A percentile compares a stretch with the other conserved stretches of the same genome.
Evolutionary conservation across 352 stramenopile species (phyloP).

Genomic region (Globisporangium spiculum): DNA sequence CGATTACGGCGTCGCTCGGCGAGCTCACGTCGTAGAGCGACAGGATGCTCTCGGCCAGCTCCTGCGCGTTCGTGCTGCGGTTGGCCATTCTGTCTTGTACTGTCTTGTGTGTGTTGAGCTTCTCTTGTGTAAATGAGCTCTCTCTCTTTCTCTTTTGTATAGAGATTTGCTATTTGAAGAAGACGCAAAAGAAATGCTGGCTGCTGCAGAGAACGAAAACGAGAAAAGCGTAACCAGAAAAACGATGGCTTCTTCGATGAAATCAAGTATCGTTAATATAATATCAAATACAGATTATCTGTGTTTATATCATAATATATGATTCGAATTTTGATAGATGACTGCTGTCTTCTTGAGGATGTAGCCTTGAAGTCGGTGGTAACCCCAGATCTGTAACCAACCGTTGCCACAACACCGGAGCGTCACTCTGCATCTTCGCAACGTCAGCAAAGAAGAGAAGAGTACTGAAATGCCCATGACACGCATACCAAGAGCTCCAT

Average conservation of each 20-base stretch:
- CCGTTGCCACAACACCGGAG: slow-evolving; percentile 6
- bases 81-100: slow-evolving; percentile 37
- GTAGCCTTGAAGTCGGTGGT: slow-evolving; percentile 6
- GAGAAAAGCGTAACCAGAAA: background rate
- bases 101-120: background rate
- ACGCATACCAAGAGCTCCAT: background rate
- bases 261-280: background rate
- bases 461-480: background rate
- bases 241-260: background rate
- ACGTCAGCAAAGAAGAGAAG: background rate
- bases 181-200: background rate
- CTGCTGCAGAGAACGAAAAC: background rate
- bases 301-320: background rate
- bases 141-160: slow-evolving; percentile 1
- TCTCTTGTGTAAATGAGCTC: background rate
- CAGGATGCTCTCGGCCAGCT: slow-evolving; percentile 75
- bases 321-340: too few species aligned
- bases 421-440: slow-evolving; percentile 10
- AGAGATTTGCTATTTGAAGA: slow-evolving; percentile 6
- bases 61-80: slow-evolving; percentile 68
- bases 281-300: background rate
- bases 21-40: slow-evolving; percentile 82
- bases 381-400: slow-evolving; percentile 4
- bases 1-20: slow-evolving; percentile 64
- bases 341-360: background rate